Base-by-base conservation (phyloP, 306 rosid genomes). In the apple (Malus domestica) region DNA sequence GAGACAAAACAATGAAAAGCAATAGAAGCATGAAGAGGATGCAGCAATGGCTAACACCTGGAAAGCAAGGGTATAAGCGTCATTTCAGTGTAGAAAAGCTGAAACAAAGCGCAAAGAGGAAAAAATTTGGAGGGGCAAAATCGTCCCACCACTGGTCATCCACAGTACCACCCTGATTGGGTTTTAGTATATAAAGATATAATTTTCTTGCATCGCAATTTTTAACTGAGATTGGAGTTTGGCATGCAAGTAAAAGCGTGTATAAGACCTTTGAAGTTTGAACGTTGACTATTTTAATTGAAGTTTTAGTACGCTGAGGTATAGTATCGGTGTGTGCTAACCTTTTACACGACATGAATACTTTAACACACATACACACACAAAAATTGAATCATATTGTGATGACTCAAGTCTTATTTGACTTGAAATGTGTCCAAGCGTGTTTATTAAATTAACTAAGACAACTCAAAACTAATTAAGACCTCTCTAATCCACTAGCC, bases 211-310 rank as follows among this genome's bases (percentile, higher is more conserved):
- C 68, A 30, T 63, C 11, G 44, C 35, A 61, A 61, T 61, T 60
- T 60, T 14, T 20, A 60, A 27, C 35, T 60, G 66, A 60, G 35
- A 25, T 11, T 27, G 16, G 35, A 61, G 67, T 0, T 27, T 14
- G 38, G 38, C 67, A 1, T 13, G 19, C 10, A 61, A 18, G 38
- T 16, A 11, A 55, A 40, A 42, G 58, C 58, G 77, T 60, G 76
- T 55, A 22, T 0, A 27, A 35, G 35, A 22, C 52, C 60, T 23
- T 57, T 72, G 67, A 71, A 72, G 19, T 49, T 49, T 49, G 54
- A 49, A 49, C 38, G 76, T 72, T 72, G 77, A 73, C 42, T 58
- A 32, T 35, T 33, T 72, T 40, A 40, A 40, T 40, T 72, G 55
- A 58, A 38, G 38, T 58, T 18, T 22, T 58, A 57, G 54, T 46